phyloP scores from a whole-genome alignment of 192 early-diverging fungal genomes.

The Podila minutissima region DNA sequence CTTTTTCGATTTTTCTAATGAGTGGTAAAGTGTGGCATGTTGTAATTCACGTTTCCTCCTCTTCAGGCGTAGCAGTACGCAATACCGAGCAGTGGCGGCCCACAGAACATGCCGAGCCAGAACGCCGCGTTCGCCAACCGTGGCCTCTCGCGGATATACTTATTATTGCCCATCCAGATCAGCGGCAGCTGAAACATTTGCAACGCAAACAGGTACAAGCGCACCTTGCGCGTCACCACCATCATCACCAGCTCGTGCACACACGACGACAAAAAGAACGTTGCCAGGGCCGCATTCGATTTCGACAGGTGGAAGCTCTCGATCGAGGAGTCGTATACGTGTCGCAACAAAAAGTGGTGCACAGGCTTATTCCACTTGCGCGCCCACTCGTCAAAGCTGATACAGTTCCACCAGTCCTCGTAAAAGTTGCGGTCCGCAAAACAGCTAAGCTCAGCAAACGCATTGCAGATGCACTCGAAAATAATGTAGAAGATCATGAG shows the following conservation, averaged over 20 bases:
- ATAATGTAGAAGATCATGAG: conserved; percentile 94
- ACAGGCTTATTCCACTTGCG: conserved; percentile 98
- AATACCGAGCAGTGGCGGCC: conserved; percentile 83
- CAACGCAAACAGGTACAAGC: conserved; percentile 82
- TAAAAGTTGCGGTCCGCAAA: conserved; percentile 99
- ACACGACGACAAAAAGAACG: conserved; percentile 82
- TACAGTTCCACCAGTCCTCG: conserved; percentile 98
- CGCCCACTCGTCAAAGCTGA: conserved; percentile 92
- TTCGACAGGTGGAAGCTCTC: conserved; percentile 74
- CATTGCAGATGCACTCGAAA: conserved; percentile 97
- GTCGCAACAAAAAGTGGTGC: conserved; percentile 90
- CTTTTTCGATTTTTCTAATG: neutral
- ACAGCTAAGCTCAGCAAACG: conserved; percentile 92
- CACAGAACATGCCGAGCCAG: conserved; percentile 92
- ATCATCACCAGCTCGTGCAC: conserved; percentile 87
- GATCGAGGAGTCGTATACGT: conserved; percentile 89
- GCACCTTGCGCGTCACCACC: conserved; percentile 69
- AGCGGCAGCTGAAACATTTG: conserved; percentile 94
- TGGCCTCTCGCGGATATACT: conserved; percentile 66
- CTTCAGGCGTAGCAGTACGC: conserved; percentile 67
- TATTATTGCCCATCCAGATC: conserved; percentile 73
- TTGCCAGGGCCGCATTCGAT: conserved; percentile 76
- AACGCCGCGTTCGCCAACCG: conserved; percentile 86
- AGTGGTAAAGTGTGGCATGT: too few species aligned
- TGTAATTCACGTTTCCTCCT: neutral